phyloP scores from a whole-genome alignment of 768 basidiomycete species.

The Leccinellum luteum region DNA sequence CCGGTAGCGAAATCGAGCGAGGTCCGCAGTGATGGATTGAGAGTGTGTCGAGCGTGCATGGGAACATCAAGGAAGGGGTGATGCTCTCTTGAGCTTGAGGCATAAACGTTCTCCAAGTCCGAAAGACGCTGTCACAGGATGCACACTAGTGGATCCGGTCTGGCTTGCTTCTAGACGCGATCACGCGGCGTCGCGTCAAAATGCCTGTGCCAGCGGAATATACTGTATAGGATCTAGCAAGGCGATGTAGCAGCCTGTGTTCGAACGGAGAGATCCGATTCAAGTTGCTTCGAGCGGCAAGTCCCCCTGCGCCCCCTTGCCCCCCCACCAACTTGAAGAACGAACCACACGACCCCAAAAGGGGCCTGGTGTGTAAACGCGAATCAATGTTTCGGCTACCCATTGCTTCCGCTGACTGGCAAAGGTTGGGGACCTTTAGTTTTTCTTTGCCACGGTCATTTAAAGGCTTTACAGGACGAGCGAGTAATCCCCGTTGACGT shows the following conservation, averaged over 20 bases:
- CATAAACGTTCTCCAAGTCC: constrained; percentile 24
- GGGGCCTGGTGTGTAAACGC: background rate
- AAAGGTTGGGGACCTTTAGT: constrained; percentile 3
- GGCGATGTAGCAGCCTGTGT: background rate
- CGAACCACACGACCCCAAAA: constrained; percentile 1
- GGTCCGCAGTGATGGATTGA: constrained; percentile 25
- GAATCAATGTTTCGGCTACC: background rate
- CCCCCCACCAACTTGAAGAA: background rate
- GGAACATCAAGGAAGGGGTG: constrained; percentile 12
- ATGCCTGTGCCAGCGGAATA: background rate
- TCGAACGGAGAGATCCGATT: constrained; percentile 3
- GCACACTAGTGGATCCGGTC: background rate
- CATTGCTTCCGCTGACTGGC: background rate
- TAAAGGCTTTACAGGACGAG: constrained; percentile 16
- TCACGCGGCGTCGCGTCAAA: constrained; percentile 6
- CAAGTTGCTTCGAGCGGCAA: background rate
- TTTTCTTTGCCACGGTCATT: constrained; percentile 19
- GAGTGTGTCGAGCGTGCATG: constrained; percentile 10
- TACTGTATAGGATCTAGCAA: background rate
- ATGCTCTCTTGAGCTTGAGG: constrained; percentile 19
- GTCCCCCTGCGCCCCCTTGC: background rate
- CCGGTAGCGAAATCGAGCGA: constrained; percentile 10
- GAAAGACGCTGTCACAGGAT: constrained; percentile 20
- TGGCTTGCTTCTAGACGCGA: constrained; percentile 3
- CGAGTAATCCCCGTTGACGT: constrained; percentile 31